phyloP scores from a whole-genome alignment of 768 basidiomycete species.

The Calvatia gigantea region DNA sequence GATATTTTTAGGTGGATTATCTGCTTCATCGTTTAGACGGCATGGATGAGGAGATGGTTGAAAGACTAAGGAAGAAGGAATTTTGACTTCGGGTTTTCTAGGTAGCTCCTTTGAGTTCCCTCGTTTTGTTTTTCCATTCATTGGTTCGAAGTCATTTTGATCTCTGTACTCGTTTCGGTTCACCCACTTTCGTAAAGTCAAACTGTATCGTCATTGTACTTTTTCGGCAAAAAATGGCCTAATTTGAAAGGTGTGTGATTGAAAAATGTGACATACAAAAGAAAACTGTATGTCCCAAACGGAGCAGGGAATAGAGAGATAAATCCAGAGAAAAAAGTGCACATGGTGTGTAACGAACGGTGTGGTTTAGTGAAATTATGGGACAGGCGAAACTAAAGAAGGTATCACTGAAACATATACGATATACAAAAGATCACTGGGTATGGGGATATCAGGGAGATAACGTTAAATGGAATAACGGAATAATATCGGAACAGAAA shows the following conservation, averaged over 20 bases:
- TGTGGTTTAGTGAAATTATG: background rate
- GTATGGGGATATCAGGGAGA: conserved; percentile 10
- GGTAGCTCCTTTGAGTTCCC: background rate
- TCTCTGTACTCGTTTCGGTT: background rate
- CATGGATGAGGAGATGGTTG: conserved; percentile 76
- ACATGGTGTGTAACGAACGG: conserved; percentile 13
- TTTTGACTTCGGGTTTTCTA: too few species aligned
- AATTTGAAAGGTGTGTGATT: too few species aligned
- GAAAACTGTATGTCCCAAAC: background rate
- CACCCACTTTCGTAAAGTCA: background rate
- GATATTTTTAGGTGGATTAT: conserved; percentile 77
- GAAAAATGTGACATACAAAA: background rate
- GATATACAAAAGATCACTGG: conserved; percentile 13
- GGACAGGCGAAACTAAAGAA: conserved; percentile 10
- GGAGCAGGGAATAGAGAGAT: background rate
- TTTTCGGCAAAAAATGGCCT: background rate
- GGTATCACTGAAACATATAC: conserved; percentile 18
- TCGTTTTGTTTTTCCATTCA: background rate
- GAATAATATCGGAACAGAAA: conserved; percentile 26
- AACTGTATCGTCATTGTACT: background rate
- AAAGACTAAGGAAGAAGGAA: conserved; percentile 39
- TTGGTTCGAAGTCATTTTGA: background rate
- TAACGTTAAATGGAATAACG: conserved; percentile 16
- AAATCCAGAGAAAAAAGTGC: conserved; percentile 13
- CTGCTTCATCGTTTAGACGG: conserved; percentile 88